phyloP scores from a whole-genome alignment of 371 early-diverging fungal genomes.

The Lichtheimia ornata region DNA sequence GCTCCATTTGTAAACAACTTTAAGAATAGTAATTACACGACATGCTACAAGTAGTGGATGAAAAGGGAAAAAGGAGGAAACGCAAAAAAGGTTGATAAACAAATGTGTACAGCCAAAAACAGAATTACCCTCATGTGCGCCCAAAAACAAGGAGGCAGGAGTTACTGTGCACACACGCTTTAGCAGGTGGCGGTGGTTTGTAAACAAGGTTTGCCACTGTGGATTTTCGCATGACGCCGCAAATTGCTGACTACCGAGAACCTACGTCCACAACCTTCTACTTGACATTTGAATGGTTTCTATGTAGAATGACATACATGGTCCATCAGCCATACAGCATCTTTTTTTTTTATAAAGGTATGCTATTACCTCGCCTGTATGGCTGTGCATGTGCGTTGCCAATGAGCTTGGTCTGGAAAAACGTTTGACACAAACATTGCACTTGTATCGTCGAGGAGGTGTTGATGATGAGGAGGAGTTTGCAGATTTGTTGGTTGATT shows the following conservation, averaged over 20 bases:
- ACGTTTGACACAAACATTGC: slow-evolving; percentile 52
- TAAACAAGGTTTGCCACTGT: slow-evolving; percentile 10
- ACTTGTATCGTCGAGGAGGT: slow-evolving; percentile 33
- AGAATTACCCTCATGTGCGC: no score
- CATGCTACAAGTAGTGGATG: background rate
- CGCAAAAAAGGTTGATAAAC: background rate
- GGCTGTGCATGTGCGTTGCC: slow-evolving; percentile 63
- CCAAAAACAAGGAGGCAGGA: no score
- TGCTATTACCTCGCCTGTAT: slow-evolving; percentile 54
- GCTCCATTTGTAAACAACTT: no score
- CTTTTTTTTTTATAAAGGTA: background rate
- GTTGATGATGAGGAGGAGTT: slow-evolving; percentile 4
- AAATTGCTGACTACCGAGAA: slow-evolving; percentile 40
- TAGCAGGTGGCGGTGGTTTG: background rate
- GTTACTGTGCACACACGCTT: background rate
- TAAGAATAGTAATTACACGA: no score
- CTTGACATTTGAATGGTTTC: slow-evolving; percentile 35
- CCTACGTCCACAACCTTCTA: slow-evolving; percentile 32
- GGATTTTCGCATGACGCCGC: slow-evolving; percentile 36
- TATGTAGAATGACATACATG: slow-evolving; percentile 3
- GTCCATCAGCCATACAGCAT: background rate
- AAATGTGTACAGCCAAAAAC: background rate
- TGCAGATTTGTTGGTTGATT: background rate
- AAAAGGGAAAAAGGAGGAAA: slow-evolving; percentile 2
- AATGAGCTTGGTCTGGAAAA: slow-evolving; percentile 65